Conservation (phyloP, 1,284 basidiomycete genomes). For the Cryptococcus neoformans region DNA sequence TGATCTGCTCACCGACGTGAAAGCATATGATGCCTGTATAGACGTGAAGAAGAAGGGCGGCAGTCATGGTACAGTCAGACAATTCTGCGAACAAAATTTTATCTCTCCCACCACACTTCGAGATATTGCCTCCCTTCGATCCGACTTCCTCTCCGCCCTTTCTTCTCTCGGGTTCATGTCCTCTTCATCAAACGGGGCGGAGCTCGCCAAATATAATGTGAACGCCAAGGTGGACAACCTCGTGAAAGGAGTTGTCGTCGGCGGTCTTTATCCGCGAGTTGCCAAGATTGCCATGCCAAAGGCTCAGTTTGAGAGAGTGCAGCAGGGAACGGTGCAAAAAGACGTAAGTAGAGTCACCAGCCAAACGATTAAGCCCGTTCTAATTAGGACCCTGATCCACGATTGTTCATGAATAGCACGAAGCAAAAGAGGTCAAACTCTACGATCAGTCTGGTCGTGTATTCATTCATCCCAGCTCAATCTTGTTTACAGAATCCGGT, state of each 20-base stretch:
- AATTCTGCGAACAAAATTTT: conserved; percentile 85
- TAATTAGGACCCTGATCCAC: background rate
- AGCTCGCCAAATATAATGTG: conserved; percentile 51
- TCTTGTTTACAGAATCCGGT: conserved; percentile 67
- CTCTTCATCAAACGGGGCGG: conserved; percentile 37
- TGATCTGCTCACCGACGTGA: conserved; percentile 78
- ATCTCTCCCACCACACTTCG: conserved; percentile 70
- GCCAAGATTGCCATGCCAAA: conserved; percentile 71
- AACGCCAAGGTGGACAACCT: conserved; percentile 67
- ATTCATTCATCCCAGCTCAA: conserved; percentile 70
- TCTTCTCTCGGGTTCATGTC: conserved; percentile 67
- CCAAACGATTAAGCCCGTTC: background rate
- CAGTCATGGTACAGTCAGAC: conserved; percentile 54
- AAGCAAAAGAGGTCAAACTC: conserved; percentile 74
- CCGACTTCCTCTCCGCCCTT: conserved; percentile 73
- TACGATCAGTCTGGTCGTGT: conserved; percentile 57
- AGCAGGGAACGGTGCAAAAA: conserved; percentile 73
- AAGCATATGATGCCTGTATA: conserved; percentile 69
- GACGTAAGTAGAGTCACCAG: conserved; percentile 50
- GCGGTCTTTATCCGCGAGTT: conserved; percentile 76
- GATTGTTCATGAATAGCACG: conserved; percentile 50
- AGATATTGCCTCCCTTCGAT: conserved; percentile 75
- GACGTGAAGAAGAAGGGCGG: conserved; percentile 57
- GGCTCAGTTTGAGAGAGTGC: conserved; percentile 76
- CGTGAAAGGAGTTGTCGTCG: conserved; percentile 74